Evolutionary conservation across 768 basidiomycete species (phyloP), one percentile per base, ranked within the genome.

Genomic region (Phanerochaete sordida): DNA sequence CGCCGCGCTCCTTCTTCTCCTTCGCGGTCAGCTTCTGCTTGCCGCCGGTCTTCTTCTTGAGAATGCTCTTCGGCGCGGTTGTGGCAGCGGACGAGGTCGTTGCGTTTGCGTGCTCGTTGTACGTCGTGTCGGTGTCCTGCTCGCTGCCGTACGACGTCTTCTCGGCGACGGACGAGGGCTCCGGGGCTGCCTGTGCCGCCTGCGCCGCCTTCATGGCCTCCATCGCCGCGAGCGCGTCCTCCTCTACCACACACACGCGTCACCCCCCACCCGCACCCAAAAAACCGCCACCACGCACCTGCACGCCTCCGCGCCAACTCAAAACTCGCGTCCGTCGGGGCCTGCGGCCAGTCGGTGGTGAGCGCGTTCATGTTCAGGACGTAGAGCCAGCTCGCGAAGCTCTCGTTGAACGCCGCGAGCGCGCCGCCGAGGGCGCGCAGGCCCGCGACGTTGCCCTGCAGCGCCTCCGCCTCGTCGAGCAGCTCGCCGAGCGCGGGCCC

Each of bases 301-400:
- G 87, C 84, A 68, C 88, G 79, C 59, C 76, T 76, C 64, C 76
- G 77, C 44, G 86, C 87, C 26, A 88, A 63, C 13, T 71, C 65
- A 65, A 86, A 91, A 19, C 65, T 68, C 54, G 66, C 63, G 28
- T 64, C 59, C 13, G 62, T 63, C 4, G 61, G 63, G 8, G 72
- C 72, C 65, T 95, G 89, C 0, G 84, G 85, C 93, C 93, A 97
- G 70, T 97, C 95, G 0, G 87, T 87, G n/a, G 93, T 94, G 58
- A 96, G 81, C 2, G 93, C 86, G 69, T 95, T 94, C 93, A 98
- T 96, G 69, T 92, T 89, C 85, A 95, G 87, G 24, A 88, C 85
- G 70, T 95, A 95, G 12, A 96, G 74, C 83, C 87, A 95, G 69
- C 91, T 93, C 15, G 95, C 90, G 68, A 98, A 96, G 15, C 86